phyloP scores from a whole-genome alignment of 73 alveolate species.

The Tetrahymena malaccensis region DNA sequence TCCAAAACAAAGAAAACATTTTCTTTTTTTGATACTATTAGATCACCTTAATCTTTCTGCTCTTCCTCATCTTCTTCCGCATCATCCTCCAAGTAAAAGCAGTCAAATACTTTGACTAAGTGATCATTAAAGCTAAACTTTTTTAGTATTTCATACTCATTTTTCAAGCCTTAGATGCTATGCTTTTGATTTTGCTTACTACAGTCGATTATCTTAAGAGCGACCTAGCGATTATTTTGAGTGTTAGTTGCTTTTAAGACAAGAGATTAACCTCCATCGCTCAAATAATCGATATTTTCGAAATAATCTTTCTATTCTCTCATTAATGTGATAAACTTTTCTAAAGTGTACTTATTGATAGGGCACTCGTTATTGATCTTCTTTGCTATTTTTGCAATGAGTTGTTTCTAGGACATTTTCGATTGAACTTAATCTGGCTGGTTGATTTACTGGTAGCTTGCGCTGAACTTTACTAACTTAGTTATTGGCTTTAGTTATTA shows the following conservation, averaged over 20 bases:
- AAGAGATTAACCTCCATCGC: not conserved
- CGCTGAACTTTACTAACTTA: no score
- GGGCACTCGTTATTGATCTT: no score
- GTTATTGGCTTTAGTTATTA: no score
- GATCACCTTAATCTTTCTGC: not conserved
- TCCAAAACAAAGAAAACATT: not conserved
- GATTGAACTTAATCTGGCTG: no score
- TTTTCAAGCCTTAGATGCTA: not conserved
- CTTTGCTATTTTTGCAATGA: no score
- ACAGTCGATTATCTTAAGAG: not conserved
- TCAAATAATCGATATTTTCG: not conserved
- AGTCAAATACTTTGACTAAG: not conserved
- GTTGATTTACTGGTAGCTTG: no score
- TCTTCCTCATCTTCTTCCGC: not conserved
- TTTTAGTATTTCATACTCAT: not conserved
- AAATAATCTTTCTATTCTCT: not conserved
- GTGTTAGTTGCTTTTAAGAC: not conserved
- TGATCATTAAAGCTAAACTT: not conserved
- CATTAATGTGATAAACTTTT: not conserved
- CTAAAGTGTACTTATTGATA: not conserved
- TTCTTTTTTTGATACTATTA: not conserved
- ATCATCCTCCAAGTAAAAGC: not conserved
- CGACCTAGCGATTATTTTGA: not conserved
- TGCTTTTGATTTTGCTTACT: not conserved
- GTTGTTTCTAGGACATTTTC: no score